Evolutionary conservation across 2,329 filamentous ascomycete species (phyloP).

Genomic region (Fusarium pseudonygamai): DNA sequence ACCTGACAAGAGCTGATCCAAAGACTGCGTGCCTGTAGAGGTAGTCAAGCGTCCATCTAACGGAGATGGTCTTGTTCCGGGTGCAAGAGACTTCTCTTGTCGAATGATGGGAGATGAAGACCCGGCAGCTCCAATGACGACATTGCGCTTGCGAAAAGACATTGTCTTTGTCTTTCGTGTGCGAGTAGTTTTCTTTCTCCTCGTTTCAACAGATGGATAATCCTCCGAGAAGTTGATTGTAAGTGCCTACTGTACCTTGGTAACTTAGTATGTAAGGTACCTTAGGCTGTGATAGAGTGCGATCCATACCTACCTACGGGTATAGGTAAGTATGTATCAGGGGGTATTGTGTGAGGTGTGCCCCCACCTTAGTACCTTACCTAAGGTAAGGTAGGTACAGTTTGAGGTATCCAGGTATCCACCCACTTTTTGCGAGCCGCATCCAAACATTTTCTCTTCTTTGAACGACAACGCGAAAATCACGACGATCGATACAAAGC

Average conservation of each 20-base stretch:
- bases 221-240: background rate
- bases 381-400: background rate
- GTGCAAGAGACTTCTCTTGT: slow-evolving; percentile 51
- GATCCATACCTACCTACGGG: too few species aligned
- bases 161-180: slow-evolving; percentile 46
- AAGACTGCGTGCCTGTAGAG: slow-evolving; percentile 87
- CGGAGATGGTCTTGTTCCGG: slow-evolving; percentile 81
- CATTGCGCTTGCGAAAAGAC: slow-evolving; percentile 68
- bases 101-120: slow-evolving; percentile 31
- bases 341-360: slow-evolving; percentile 15
- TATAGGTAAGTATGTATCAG: background rate
- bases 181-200: background rate
- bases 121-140: slow-evolving; percentile 55
- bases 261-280: too few species aligned
- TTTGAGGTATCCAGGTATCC: slow-evolving; percentile 2
- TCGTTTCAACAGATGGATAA: background rate
- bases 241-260: background rate
- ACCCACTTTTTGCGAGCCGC: slow-evolving; percentile 35
- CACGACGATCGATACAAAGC: background rate
- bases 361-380: slow-evolving; percentile 41
- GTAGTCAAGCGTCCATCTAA: slow-evolving; percentile 88
- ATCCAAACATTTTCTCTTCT: slow-evolving; percentile 39
- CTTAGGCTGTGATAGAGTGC: background rate
- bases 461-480: slow-evolving; percentile 13
- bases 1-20: slow-evolving; percentile 86